Evolutionary conservation across 202 grass and related monocot species (phyloP).

Genomic region (Setaria viridis): DNA sequence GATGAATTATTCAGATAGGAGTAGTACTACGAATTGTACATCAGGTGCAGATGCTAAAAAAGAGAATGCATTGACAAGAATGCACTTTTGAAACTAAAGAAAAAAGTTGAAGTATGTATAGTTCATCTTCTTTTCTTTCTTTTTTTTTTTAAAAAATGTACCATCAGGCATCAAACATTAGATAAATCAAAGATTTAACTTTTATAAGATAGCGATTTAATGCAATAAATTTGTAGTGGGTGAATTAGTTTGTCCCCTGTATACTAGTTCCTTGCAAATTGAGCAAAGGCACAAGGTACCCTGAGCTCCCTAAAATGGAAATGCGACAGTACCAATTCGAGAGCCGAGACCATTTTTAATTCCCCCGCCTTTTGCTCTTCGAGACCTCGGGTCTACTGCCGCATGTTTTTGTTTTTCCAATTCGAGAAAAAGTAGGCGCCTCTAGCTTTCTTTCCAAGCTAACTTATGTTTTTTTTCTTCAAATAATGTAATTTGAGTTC

Average conservation of each 20-base stretch:
- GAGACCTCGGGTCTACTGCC: constrained; percentile 24
- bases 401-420: neutral
- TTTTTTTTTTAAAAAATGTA: neutral
- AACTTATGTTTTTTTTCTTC: neutral
- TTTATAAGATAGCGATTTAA: neutral
- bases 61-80: neutral
- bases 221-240: neutral
- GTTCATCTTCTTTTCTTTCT: neutral
- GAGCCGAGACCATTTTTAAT: neutral
- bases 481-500: neutral
- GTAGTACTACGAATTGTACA: neutral
- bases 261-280: constrained; percentile 23
- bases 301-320: constrained; percentile 25
- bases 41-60: neutral
- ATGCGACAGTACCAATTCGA: neutral
- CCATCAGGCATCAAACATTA: neutral
- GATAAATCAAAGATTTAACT: neutral
- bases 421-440: constrained; percentile 20
- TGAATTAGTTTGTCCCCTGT: neutral
- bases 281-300: constrained; percentile 41
- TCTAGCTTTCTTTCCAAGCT: constrained; percentile 29
- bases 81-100: neutral
- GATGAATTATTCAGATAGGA: neutral
- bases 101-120: neutral
- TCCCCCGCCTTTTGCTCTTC: constrained; percentile 6